These are phyloP conservation scores for Solanum gracilifrons DNA, from an alignment of 257 asterid species.

Conservation along the genomic window DNA sequence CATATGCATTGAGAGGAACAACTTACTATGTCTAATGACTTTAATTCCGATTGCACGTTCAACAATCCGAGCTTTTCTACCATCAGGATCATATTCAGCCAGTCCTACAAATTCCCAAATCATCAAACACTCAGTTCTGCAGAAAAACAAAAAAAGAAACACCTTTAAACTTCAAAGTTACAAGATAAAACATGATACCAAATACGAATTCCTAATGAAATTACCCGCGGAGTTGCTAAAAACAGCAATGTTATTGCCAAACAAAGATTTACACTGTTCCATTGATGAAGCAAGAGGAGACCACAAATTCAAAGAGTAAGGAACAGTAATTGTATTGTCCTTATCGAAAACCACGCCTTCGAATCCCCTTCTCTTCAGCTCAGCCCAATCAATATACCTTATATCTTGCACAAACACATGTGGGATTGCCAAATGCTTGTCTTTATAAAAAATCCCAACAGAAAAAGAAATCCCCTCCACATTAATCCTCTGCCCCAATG, in stretches of 20 bases:
- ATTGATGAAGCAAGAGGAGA: slow-evolving; percentile 58
- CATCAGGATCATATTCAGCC: slow-evolving; percentile 78
- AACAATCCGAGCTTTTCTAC: slow-evolving; percentile 57
- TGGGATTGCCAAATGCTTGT: slow-evolving; percentile 60
- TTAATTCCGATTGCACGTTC: slow-evolving; percentile 78
- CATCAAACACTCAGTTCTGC: neutral
- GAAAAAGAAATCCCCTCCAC: slow-evolving; percentile 61
- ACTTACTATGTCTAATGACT: slow-evolving; percentile 78
- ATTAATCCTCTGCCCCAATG: slow-evolving; percentile 86
- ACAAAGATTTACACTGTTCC: slow-evolving; percentile 58
- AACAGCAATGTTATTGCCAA: slow-evolving; percentile 70
- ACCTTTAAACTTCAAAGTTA: neutral
- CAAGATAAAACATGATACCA: neutral
- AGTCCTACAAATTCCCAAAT: slow-evolving; percentile 37
- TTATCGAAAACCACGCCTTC: slow-evolving; percentile 90
- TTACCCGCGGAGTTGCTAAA: slow-evolving; percentile 93
- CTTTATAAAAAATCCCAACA: slow-evolving; percentile 45
- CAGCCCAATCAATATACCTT: slow-evolving; percentile 67
- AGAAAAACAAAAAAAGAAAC: neutral
- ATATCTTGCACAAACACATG: slow-evolving; percentile 68
- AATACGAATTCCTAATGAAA: neutral
- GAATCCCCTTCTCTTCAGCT: slow-evolving; percentile 69
- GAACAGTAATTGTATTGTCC: slow-evolving; percentile 85
- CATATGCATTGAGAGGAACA: neutral
- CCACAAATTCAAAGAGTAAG: slow-evolving; percentile 88